Conservation (phyloP, 1,139 yeast genomes). For the Pichia sp. region DNA sequence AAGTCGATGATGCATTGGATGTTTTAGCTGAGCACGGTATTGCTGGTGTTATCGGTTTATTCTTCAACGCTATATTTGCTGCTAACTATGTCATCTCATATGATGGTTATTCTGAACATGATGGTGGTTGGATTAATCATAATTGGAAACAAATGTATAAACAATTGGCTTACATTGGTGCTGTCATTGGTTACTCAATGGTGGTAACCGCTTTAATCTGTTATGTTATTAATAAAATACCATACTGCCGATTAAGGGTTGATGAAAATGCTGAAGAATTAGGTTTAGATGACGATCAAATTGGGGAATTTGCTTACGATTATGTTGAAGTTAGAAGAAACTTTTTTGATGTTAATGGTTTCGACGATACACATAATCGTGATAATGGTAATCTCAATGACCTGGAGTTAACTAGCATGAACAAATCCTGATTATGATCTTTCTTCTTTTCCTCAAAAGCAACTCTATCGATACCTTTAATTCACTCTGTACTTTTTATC, state of each 20-base stretch:
- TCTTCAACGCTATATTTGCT: constrained; percentile 85
- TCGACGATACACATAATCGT: constrained; percentile 3
- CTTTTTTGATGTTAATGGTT: constrained; percentile 53
- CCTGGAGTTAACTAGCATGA: neutral
- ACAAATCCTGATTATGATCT: too few species aligned
- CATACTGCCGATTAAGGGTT: constrained; percentile 76
- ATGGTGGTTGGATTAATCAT: constrained; percentile 89
- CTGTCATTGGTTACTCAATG: constrained; percentile 68
- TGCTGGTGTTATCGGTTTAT: constrained; percentile 84
- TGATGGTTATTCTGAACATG: constrained; percentile 74
- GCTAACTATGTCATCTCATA: constrained; percentile 84
- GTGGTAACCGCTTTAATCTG: constrained; percentile 76
- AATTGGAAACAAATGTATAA: constrained; percentile 88
- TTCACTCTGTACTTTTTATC: too few species aligned
- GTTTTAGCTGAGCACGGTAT: constrained; percentile 96
- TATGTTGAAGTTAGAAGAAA: constrained; percentile 95
- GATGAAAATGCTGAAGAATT: constrained; percentile 77
- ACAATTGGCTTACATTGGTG: constrained; percentile 77
- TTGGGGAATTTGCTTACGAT: constrained; percentile 97
- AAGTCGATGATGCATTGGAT: constrained; percentile 90
- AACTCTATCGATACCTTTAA: neutral
- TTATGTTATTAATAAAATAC: constrained; percentile 65
- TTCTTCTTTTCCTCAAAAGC: too few species aligned
- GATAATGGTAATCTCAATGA: neutral
- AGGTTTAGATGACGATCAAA: constrained; percentile 95